phyloP scores from a whole-genome alignment of 75 land plant species.

The Gnetum montanum region DNA sequence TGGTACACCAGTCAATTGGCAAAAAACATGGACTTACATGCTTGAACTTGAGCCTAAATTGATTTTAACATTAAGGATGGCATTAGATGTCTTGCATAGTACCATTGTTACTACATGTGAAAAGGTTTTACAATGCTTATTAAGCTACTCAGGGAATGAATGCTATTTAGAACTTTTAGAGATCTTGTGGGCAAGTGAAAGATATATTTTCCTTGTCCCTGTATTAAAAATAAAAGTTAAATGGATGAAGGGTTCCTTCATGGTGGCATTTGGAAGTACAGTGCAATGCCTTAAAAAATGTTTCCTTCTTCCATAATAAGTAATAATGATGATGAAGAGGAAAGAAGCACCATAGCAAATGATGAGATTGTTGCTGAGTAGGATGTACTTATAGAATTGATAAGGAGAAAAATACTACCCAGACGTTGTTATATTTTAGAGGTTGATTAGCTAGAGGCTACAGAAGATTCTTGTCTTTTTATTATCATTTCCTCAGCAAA shows the following conservation, averaged over 20 bases:
- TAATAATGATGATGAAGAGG: conserved; percentile 31
- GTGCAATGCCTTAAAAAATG: conserved; percentile 68
- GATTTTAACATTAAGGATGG: conserved; percentile 73
- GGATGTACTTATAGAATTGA: conserved; percentile 82
- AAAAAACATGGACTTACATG: conserved; percentile 89
- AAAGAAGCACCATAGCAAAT: conserved; percentile 64
- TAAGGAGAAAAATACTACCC: conserved; percentile 89
- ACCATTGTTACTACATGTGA: conserved; percentile 75
- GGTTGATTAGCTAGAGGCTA: too few relatives aligned
- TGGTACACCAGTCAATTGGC: conserved; percentile 52
- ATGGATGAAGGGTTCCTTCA: conserved; percentile 63
- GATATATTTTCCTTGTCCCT: conserved; percentile 57
- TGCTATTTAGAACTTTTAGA: conserved; percentile 40
- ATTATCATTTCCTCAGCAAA: too few relatives aligned
- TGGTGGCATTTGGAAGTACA: conserved; percentile 95
- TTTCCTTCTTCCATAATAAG: conserved; percentile 28
- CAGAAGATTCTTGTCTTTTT: too few relatives aligned
- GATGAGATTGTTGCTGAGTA: conserved; percentile 75
- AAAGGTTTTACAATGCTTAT: conserved; percentile 57
- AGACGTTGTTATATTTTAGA: conserved; percentile 83
- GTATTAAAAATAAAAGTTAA: conserved; percentile 68
- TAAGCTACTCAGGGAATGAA: conserved; percentile 68
- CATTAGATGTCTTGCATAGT: conserved; percentile 82
- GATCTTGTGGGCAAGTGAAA: conserved; percentile 34
- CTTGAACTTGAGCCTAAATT: conserved; percentile 93